phyloP scores from a whole-genome alignment of 345 rosid species.

The Hevea brasiliensis region DNA sequence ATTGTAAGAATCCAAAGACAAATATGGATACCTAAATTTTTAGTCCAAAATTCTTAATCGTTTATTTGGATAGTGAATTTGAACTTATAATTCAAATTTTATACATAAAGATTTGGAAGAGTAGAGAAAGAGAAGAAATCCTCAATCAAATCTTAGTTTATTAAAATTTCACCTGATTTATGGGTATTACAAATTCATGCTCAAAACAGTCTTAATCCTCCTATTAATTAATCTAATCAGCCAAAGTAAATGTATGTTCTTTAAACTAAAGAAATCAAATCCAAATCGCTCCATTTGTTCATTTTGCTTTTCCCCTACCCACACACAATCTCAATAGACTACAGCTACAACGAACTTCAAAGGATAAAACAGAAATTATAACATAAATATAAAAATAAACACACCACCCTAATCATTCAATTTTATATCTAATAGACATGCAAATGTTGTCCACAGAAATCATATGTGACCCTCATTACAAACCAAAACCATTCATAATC shows the following conservation, averaged over 20 bases:
- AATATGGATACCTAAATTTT: too few species aligned
- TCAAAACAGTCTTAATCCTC: too few species aligned
- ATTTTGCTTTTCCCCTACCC: neutral
- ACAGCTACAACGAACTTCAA: conserved; percentile 1
- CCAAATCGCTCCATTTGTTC: neutral
- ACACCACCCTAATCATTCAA: neutral
- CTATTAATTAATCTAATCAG: too few species aligned
- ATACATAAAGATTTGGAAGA: neutral
- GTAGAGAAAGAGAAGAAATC: neutral
- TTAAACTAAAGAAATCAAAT: neutral
- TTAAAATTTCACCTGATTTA: neutral
- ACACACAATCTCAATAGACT: neutral
- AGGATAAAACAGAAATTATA: neutral
- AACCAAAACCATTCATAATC: neutral
- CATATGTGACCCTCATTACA: neutral
- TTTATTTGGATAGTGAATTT: too few species aligned
- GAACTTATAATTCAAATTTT: too few species aligned
- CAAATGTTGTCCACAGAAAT: too few species aligned
- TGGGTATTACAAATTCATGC: too few species aligned
- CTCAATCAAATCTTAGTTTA: neutral
- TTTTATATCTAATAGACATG: neutral
- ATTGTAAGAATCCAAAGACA: neutral
- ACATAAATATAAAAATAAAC: neutral
- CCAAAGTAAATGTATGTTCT: neutral
- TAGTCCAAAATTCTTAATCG: too few species aligned